These are phyloP conservation scores for Coriolopsis trogii DNA, from an alignment of 1,284 basidiomycete genomes.

Conservation along the genomic window DNA sequence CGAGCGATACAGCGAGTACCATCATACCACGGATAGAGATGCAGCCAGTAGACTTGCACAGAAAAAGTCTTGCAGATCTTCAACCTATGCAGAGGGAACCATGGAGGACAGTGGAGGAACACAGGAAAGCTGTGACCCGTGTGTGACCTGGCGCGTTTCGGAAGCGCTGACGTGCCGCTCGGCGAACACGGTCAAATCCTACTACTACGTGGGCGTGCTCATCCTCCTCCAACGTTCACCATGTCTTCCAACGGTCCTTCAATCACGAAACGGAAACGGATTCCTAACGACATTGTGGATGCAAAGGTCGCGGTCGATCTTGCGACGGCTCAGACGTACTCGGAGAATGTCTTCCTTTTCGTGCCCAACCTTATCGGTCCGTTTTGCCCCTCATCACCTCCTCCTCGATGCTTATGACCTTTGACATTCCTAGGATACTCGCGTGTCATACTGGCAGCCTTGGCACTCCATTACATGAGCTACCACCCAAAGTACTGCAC, in stretches of 20 bases:
- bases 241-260: constrained; percentile 33
- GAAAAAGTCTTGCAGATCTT: too few relatives aligned
- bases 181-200: constrained; percentile 12
- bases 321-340: constrained; percentile 81
- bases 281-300: constrained; percentile 66
- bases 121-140: neutral
- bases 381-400: constrained; percentile 28
- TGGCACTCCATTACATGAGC: constrained; percentile 93
- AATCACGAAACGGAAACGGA: constrained; percentile 27
- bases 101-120: too few relatives aligned
- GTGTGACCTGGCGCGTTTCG: too few relatives aligned
- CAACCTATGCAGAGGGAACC: too few relatives aligned
- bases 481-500: constrained; percentile 94
- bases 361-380: constrained; percentile 94
- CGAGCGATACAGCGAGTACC: too few relatives aligned
- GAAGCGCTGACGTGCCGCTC: constrained; percentile 23
- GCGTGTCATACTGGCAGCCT: constrained; percentile 88
- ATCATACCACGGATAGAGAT: too few relatives aligned
- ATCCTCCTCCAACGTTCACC: constrained; percentile 16
- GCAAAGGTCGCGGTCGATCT: constrained; percentile 81
- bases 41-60: too few relatives aligned
- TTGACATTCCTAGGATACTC: constrained; percentile 65
- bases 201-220: constrained; percentile 23
- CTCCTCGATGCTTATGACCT: constrained; percentile 4
- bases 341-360: constrained; percentile 95